phyloP scores from a whole-genome alignment of 1,284 basidiomycete genomes.

The Vanrija humicola region DNA sequence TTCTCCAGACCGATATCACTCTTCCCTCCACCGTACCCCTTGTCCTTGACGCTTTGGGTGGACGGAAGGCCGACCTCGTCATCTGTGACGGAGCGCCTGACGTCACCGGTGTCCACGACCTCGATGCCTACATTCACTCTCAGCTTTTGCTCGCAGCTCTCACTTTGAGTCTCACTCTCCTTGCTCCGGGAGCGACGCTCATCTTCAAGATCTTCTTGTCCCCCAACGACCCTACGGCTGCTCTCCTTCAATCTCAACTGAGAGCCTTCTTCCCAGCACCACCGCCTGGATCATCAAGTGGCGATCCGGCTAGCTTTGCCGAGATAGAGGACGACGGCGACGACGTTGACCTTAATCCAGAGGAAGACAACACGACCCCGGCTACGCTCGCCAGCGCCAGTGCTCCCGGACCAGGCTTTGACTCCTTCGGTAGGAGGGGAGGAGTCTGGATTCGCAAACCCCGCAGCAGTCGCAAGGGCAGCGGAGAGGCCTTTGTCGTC shows the following conservation, averaged over 20 bases:
- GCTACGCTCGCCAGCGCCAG: too few species aligned
- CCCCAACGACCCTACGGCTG: slow-evolving; percentile 48
- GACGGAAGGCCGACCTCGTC: slow-evolving; percentile 54
- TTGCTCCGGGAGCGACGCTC: slow-evolving; percentile 54
- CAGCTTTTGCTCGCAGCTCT: slow-evolving; percentile 56
- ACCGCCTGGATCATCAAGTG: not conserved
- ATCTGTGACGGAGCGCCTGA: slow-evolving; percentile 60
- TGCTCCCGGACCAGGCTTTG: slow-evolving; percentile 20
- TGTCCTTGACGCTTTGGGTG: slow-evolving; percentile 53
- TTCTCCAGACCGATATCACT: slow-evolving; percentile 58
- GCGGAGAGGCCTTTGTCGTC: slow-evolving; percentile 56
- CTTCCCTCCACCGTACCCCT: slow-evolving; percentile 52
- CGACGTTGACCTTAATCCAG: slow-evolving; percentile 3
- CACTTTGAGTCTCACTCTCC: slow-evolving; percentile 54
- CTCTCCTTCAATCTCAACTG: slow-evolving; percentile 51
- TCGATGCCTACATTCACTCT: slow-evolving; percentile 58
- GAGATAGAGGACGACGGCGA: slow-evolving; percentile 4
- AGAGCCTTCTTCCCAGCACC: slow-evolving; percentile 51
- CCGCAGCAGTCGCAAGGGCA: slow-evolving; percentile 47
- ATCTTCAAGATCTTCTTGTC: slow-evolving; percentile 59
- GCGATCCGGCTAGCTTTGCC: not conserved
- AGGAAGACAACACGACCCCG: slow-evolving; percentile 16
- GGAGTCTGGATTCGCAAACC: slow-evolving; percentile 51
- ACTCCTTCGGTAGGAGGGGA: slow-evolving; percentile 37
- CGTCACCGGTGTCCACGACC: slow-evolving; percentile 57